A percentile compares a stretch with the other conserved stretches of the same genome.
phyloP scores from a whole-genome alignment of 2,329 filamentous ascomycete species.

The Gaeumannomyces tritici region DNA sequence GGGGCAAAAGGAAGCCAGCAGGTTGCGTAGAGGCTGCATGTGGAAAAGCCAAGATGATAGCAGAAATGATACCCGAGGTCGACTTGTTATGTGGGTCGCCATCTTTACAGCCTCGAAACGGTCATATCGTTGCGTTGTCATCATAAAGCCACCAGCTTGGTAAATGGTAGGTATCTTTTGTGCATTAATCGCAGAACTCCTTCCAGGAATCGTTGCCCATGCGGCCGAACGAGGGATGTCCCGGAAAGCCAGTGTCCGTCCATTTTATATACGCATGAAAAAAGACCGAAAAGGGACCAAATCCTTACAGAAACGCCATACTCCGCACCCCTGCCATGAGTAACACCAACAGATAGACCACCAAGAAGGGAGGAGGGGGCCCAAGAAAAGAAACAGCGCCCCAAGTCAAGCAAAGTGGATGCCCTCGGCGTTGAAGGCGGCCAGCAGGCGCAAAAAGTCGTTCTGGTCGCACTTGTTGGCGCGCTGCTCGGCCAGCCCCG shows the following conservation, averaged over 20 bases:
- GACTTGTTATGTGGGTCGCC: too few relatives aligned
- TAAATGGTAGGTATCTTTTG: background rate
- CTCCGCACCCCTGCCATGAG: background rate
- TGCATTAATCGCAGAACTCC: background rate
- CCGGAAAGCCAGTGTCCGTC: background rate
- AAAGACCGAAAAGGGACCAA: background rate
- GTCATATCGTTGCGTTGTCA: background rate
- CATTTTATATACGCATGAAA: background rate
- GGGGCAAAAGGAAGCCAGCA: background rate
- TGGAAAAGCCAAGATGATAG: background rate
- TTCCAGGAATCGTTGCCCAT: background rate
- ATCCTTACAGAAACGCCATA: background rate
- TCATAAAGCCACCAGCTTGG: background rate
- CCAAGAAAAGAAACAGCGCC: background rate
- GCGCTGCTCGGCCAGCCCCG: conserved; percentile 70
- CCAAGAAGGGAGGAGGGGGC: too few relatives aligned
- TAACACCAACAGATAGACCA: background rate
- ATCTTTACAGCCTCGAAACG: background rate
- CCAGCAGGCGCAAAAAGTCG: conserved; percentile 74
- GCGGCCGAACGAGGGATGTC: too few relatives aligned
- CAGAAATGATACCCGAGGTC: background rate
- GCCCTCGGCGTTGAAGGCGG: conserved; percentile 80
- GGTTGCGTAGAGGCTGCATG: background rate
- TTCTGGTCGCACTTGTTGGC: conserved; percentile 85
- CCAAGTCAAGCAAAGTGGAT: conserved; percentile 70